Evolutionary conservation across 1,139 yeast genomes (phyloP).

Genomic region (Yamadazyma trypodendri): DNA sequence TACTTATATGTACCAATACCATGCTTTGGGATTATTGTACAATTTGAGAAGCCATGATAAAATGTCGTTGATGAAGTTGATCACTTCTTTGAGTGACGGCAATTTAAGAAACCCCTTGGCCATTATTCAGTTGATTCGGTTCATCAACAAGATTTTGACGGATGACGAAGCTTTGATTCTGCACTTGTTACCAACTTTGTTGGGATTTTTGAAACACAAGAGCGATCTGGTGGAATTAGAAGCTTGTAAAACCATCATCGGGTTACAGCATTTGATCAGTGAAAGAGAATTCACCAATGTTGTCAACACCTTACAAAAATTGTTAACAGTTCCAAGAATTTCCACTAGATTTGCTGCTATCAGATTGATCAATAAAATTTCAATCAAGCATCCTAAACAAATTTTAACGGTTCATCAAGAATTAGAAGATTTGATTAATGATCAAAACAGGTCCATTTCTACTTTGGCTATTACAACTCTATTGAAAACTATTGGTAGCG

Average conservation of each 20-base stretch:
- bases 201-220: slow-evolving; percentile 74
- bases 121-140: slow-evolving; percentile 80
- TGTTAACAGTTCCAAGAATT: slow-evolving; percentile 85
- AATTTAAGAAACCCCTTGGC: slow-evolving; percentile 74
- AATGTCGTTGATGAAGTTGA: slow-evolving; percentile 90
- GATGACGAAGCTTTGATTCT: slow-evolving; percentile 57
- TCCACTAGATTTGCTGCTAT: slow-evolving; percentile 92
- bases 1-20: slow-evolving; percentile 88
- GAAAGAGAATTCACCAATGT: slow-evolving; percentile 66
- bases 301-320: slow-evolving; percentile 68
- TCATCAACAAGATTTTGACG: slow-evolving; percentile 65
- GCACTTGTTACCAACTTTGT: slow-evolving; percentile 63
- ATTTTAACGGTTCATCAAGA: slow-evolving; percentile 71
- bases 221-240: slow-evolving; percentile 91
- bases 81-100: slow-evolving; percentile 71
- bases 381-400: slow-evolving; percentile 78
- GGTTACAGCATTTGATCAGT: slow-evolving; percentile 55
- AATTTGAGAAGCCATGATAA: slow-evolving; percentile 88
- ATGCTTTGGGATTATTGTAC: slow-evolving; percentile 88
- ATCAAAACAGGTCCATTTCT: slow-evolving; percentile 88
- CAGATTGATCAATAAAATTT: slow-evolving; percentile 81
- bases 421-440: slow-evolving; percentile 83
- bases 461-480: slow-evolving; percentile 98
- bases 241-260: slow-evolving; percentile 81
- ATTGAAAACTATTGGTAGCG: slow-evolving; percentile 89